Conservation (phyloP, 208 protist species). For the Hexamita inflata region DNA sequence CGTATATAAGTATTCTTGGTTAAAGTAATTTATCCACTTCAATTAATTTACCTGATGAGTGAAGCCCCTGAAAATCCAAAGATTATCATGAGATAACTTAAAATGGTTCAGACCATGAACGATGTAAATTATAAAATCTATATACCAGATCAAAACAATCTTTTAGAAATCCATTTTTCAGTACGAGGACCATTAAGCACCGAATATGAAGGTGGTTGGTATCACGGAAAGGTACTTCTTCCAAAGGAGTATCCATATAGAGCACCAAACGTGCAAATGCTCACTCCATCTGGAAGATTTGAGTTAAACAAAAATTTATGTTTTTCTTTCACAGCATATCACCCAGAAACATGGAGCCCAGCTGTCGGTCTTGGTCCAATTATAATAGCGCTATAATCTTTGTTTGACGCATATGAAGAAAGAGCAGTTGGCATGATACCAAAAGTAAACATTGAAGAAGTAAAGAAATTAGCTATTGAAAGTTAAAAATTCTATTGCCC, state of each 20-base stretch:
- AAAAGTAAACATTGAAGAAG: not conserved
- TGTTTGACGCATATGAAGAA: not conserved
- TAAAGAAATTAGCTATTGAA: not conserved
- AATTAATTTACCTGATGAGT: too few species aligned
- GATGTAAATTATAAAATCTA: not conserved
- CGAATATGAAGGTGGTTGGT: conserved; percentile 50
- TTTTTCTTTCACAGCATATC: conserved; percentile 49
- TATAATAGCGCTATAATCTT: not conserved
- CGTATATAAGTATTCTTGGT: too few species aligned
- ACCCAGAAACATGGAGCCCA: conserved; percentile 45
- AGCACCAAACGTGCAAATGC: conserved; percentile 51
- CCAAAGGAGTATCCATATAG: conserved; percentile 49
- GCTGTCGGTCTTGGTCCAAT: not conserved
- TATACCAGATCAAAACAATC: conserved; percentile 34
- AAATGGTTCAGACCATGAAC: not conserved
- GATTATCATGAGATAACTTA: conserved; percentile 4
- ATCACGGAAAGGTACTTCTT: conserved; percentile 51
- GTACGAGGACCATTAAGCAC: conserved; percentile 45
- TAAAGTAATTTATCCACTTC: too few species aligned
- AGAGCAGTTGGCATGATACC: not conserved
- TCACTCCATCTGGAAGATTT: conserved; percentile 52
- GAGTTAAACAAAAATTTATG: conserved; percentile 48
- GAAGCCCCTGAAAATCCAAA: not conserved
- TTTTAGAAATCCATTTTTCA: conserved; percentile 55
- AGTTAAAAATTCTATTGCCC: not conserved